Conservation (phyloP, 1,284 basidiomycete species). For the Leucoagaricus sp. region DNA sequence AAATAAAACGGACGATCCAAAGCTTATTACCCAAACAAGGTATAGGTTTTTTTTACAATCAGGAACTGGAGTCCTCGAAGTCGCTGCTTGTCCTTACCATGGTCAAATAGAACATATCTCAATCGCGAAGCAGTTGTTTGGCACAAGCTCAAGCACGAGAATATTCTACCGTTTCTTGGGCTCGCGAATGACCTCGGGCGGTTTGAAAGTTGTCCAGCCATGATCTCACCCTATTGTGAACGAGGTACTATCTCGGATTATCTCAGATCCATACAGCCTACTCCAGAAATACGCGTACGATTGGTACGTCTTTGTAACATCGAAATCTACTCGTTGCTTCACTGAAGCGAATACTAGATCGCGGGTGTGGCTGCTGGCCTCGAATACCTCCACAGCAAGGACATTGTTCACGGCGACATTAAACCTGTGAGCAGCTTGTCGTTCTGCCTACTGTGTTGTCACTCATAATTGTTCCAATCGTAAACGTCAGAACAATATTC, state of each 20-base stretch:
- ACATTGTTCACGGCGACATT: slow-evolving; percentile 26
- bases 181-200: slow-evolving; percentile 16
- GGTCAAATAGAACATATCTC: slow-evolving; percentile 13
- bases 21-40: not conserved
- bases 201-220: not conserved
- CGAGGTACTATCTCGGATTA: not conserved
- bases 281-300: too few relatives aligned
- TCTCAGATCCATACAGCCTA: too few relatives aligned
- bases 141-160: slow-evolving; percentile 18
- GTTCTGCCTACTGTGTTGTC: not conserved
- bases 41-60: not conserved
- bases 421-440: slow-evolving; percentile 21
- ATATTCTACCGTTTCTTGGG: slow-evolving; percentile 20
- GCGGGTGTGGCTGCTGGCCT: slow-evolving; percentile 23
- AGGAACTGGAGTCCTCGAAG: not conserved
- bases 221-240: not conserved
- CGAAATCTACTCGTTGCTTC: too few relatives aligned
- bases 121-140: slow-evolving; percentile 18
- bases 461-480: not conserved
- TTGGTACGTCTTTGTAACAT: too few relatives aligned
- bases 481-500: slow-evolving; percentile 22
- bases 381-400: slow-evolving; percentile 23
- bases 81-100: not conserved
- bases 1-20: not conserved
- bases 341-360: too few relatives aligned